phyloP scores from a whole-genome alignment of 345 rosid genomes.

The Salix arbutifolia region DNA sequence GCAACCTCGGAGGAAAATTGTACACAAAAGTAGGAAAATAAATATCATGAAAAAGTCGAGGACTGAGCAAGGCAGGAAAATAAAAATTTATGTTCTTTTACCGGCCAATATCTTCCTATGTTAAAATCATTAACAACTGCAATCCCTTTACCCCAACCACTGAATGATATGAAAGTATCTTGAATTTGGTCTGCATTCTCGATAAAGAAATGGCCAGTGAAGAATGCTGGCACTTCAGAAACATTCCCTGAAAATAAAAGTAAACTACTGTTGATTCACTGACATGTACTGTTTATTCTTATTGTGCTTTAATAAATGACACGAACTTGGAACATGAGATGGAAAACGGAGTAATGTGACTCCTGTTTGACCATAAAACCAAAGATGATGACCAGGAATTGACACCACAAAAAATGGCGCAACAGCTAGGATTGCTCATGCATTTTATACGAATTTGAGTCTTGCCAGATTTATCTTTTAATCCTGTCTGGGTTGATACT shows the following conservation, averaged over 20 bases:
- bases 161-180: slow-evolving; percentile 77
- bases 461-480: slow-evolving; percentile 37
- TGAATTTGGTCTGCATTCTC: slow-evolving; percentile 39
- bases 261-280: not conserved
- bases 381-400: not conserved
- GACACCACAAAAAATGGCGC: not conserved
- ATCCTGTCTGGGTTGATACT: slow-evolving; percentile 21
- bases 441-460: not conserved
- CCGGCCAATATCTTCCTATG: slow-evolving; percentile 95
- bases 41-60: not conserved
- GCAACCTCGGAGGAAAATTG: slow-evolving; percentile 23
- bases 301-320: not conserved
- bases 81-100: slow-evolving; percentile 15
- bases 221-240: slow-evolving; percentile 60
- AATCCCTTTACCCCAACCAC: slow-evolving; percentile 83
- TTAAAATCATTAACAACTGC: slow-evolving; percentile 73
- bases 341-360: not conserved
- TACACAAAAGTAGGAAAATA: not conserved
- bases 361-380: not conserved
- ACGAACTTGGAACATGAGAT: not conserved
- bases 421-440: not conserved
- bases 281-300: not conserved
- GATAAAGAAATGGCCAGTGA: slow-evolving; percentile 53
- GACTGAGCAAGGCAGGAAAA: not conserved
- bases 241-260: slow-evolving; percentile 39